phyloP scores from a whole-genome alignment of 2,329 filamentous ascomycete genomes.

The Myriangium duriaei region DNA sequence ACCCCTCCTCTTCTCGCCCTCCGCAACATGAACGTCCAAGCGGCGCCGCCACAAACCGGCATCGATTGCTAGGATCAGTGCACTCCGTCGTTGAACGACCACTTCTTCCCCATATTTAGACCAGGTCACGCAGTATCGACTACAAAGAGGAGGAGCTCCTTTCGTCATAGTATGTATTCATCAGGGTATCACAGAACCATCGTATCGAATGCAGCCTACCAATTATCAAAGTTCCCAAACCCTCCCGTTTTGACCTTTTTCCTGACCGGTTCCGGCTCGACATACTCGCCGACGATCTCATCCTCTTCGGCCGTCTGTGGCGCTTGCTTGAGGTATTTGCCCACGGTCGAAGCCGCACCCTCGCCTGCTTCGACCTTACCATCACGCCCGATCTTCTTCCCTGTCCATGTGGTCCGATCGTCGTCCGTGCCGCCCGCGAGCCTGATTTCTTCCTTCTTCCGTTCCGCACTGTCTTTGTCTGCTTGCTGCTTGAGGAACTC shows the following conservation, averaged over 20 bases:
- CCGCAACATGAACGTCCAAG: no score
- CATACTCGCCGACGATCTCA: constrained; percentile 48
- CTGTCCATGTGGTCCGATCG: constrained; percentile 88
- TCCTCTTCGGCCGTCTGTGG: constrained; percentile 32
- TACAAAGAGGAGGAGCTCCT: no score
- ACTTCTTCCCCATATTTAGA: no score
- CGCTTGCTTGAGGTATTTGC: constrained; percentile 67
- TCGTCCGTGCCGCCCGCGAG: constrained; percentile 65
- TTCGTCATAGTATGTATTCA: constrained; percentile 1
- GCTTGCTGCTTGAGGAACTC: constrained; percentile 47
- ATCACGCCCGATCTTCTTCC: constrained; percentile 67
- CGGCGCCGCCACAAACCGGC: no score
- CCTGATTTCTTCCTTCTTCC: constrained; percentile 43
- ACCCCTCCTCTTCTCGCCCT: no score
- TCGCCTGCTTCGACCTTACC: constrained; percentile 41
- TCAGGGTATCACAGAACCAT: constrained; percentile 6
- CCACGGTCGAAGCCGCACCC: constrained; percentile 43
- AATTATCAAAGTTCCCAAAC: constrained; percentile 80
- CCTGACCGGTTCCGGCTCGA: constrained; percentile 54
- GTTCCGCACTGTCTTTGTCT: constrained; percentile 10
- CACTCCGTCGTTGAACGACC: no score
- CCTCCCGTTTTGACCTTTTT: constrained; percentile 65
- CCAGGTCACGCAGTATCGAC: no score
- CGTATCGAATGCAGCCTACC: constrained; percentile 4
- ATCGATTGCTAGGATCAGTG: no score